Conservation (phyloP, 2,329 filamentous ascomycete genomes). For the Cyclaneusma minus region DNA sequence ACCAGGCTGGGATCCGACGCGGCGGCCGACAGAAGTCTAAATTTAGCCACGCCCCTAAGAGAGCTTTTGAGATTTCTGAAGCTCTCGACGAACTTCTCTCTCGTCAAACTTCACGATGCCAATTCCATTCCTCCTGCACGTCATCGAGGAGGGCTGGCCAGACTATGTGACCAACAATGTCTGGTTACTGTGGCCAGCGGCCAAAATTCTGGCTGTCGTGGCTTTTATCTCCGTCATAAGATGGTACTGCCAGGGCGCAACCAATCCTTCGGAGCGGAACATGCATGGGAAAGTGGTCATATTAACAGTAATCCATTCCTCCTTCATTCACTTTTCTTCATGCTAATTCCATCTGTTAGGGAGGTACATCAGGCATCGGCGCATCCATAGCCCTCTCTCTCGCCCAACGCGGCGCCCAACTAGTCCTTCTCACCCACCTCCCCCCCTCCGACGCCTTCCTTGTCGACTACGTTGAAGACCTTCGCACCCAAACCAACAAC, state of each 20-base stretch:
- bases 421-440: constrained; percentile 77
- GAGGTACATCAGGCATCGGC: constrained; percentile 87
- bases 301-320: constrained; percentile 48
- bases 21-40: too few species aligned
- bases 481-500: constrained; percentile 64
- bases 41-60: too few species aligned
- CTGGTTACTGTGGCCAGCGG: constrained; percentile 35
- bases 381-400: constrained; percentile 60
- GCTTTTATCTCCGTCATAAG: constrained; percentile 46
- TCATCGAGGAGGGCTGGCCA: constrained; percentile 9
- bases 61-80: too few species aligned
- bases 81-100: too few species aligned
- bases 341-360: constrained; percentile 26
- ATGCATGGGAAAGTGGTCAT: constrained; percentile 93
- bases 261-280: constrained; percentile 59
- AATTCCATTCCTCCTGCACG: constrained; percentile 15
- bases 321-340: not conserved
- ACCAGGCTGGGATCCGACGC: too few species aligned
- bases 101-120: constrained; percentile 12
- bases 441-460: constrained; percentile 74
- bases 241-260: constrained; percentile 60
- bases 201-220: constrained; percentile 36
- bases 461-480: constrained; percentile 80
- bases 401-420: constrained; percentile 70
- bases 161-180: constrained; percentile 7